These are phyloP conservation scores for Colletotrichum sp. DNA, from an alignment of 2,329 filamentous ascomycete genomes.

Conservation along the genomic window DNA sequence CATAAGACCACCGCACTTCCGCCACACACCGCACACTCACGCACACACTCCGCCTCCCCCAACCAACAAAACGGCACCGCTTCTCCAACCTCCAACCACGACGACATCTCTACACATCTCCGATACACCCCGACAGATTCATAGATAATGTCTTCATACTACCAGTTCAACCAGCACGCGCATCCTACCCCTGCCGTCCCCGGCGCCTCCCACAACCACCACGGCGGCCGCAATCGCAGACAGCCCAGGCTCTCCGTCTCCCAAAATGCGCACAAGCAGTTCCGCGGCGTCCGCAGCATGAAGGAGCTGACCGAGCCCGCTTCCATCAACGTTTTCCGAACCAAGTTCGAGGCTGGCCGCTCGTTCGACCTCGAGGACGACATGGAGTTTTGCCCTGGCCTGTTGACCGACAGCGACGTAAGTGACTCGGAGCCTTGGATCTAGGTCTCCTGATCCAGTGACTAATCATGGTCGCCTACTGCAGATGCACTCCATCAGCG, in stretches of 20 bases:
- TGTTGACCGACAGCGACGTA: constrained; percentile 94
- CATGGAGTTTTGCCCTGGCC: constrained; percentile 90
- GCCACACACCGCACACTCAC: background rate
- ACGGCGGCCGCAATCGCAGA: constrained; percentile 84
- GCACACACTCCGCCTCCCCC: background rate
- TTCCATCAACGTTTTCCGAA: constrained; percentile 78
- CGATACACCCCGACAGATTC: background rate
- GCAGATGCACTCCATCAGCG: constrained; percentile 89
- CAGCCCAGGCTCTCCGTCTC: constrained; percentile 80
- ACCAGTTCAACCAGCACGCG: constrained; percentile 63
- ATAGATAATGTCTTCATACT: constrained; percentile 67
- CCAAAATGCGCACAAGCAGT: constrained; percentile 86
- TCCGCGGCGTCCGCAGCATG: constrained; percentile 82
- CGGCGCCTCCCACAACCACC: constrained; percentile 74
- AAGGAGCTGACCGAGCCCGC: constrained; percentile 85
- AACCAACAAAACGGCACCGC: constrained; percentile 4
- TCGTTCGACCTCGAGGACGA: constrained; percentile 97
- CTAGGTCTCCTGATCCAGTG: background rate
- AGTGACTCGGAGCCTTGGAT: constrained; percentile 39
- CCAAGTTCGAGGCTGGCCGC: constrained; percentile 86
- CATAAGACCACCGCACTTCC: constrained; percentile 10
- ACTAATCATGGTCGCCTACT: constrained; percentile 34
- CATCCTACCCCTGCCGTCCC: constrained; percentile 60
- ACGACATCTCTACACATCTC: background rate
- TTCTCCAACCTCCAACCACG: background rate